These are phyloP conservation scores for Kwoniella newhampshirensis DNA, from an alignment of 768 basidiomycete genomes.

Conservation along the genomic window DNA sequence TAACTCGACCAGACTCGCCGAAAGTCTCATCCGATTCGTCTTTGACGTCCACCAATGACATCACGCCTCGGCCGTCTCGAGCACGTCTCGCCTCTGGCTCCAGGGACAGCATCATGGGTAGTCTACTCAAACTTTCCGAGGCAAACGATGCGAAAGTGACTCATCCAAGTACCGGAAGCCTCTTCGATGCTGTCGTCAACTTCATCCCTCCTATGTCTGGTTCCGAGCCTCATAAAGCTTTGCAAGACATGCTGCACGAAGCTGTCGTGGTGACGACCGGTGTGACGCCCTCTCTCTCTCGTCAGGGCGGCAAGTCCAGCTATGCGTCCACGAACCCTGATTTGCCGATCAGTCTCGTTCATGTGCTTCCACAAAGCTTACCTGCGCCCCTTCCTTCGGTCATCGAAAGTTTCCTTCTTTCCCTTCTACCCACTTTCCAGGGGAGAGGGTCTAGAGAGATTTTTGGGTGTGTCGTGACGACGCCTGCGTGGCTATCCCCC, in stretches of 20 bases:
- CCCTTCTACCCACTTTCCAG: slow-evolving; percentile 25
- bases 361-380: slow-evolving; percentile 28
- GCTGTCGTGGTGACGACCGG: slow-evolving; percentile 32
- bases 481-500: slow-evolving; percentile 16
- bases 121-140: slow-evolving; percentile 5
- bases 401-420: slow-evolving; percentile 36
- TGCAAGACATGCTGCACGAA: slow-evolving; percentile 41
- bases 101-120: slow-evolving; percentile 19
- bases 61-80: not conserved
- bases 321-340: no score
- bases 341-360: slow-evolving; percentile 23
- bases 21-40: not conserved
- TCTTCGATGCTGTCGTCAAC: slow-evolving; percentile 40
- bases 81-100: slow-evolving; percentile 5
- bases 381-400: slow-evolving; percentile 28
- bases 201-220: slow-evolving; percentile 25
- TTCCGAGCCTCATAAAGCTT: slow-evolving; percentile 10
- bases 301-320: slow-evolving; percentile 9
- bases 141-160: not conserved
- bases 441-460: slow-evolving; percentile 9
- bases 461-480: slow-evolving; percentile 16
- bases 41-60: not conserved
- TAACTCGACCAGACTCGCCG: not conserved
- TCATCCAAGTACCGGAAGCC: not conserved
- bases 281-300: slow-evolving; percentile 26